Base-by-base conservation (phyloP, 1,139 yeast genomes). In the Diutina pseudorugosa region DNA sequence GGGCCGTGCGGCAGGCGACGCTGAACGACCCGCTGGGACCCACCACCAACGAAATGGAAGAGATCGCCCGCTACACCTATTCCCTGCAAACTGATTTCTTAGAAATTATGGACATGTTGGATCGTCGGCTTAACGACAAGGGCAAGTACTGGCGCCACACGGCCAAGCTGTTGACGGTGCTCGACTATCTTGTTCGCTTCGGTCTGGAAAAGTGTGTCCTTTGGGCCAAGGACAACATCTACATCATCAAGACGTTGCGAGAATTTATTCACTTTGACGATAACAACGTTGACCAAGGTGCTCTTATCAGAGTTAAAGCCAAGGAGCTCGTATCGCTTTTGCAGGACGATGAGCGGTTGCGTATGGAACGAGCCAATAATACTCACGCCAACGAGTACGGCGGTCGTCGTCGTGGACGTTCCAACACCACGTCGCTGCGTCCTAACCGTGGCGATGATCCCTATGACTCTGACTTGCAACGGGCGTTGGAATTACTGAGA, bases 91-190 rank as follows among this genome's bases (percentile, higher is more conserved):
- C 87, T 7, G 96, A 89, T 60, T 83, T 91, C 60, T 77, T 89
- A 62, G 96, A 91, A 62, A 82, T 93, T 51, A 87, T 93, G 96
- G 98, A 93, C 64, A 90, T 94, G 89, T 69, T 93, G 53, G 98
- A 91, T 69, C 83, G 91, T 60, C 79, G 99, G 58, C 74, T 94
- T 60, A 93, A 93, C 64, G 98, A 93, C 64, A 91, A 91, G 72
- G 98, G 98, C 55, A 93, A 91, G 67, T 88, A 93, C 69, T 93
- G 98, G 98, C 80, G 97, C 59, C 99, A 93, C 67, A 93, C 93
- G 49, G 93, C 95, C 58, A 94, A 93, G 67, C 82, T 95, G 1
- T 75, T 93, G 60, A 87, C 96, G 1, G 85, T 93, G 14, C 75
- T 93, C 61, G 98, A 93, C 63, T 93, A 85, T 67, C 75, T 93